Percentiles rank a stretch among this genome's conserved stretches.
Conservation (phyloP, 164 flowering plant genomes). For the Vitis vinifera region DNA sequence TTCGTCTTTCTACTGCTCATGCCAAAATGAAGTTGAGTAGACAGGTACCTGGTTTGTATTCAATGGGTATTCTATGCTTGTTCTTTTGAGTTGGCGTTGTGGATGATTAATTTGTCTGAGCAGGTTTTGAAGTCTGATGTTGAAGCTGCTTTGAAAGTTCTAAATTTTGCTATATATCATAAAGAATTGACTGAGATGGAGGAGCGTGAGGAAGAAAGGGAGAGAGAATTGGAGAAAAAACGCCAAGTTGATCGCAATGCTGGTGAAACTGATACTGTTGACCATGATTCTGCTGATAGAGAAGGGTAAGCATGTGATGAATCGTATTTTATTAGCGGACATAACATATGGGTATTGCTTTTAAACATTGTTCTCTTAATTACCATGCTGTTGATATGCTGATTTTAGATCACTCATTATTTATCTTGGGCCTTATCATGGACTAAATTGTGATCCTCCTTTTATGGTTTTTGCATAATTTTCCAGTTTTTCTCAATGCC, state of each 20-base stretch:
- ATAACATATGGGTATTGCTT: background rate
- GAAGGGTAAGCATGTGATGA: slow-evolving; percentile 39
- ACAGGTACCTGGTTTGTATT: slow-evolving; percentile 48
- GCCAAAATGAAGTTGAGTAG: slow-evolving; percentile 87
- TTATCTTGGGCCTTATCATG: background rate
- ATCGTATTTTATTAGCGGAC: background rate
- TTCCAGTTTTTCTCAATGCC: too few relatives aligned
- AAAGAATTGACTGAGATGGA: slow-evolving; percentile 95
- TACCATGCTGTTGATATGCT: background rate
- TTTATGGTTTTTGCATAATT: background rate
- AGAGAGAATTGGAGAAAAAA: slow-evolving; percentile 58
- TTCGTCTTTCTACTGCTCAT: slow-evolving; percentile 97
- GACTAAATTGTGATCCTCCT: background rate
- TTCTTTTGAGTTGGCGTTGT: background rate
- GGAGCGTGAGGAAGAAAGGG: slow-evolving; percentile 81
- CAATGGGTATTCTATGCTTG: background rate
- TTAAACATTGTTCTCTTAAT: background rate
- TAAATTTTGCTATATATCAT: slow-evolving; percentile 97
- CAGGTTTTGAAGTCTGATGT: slow-evolving; percentile 83
- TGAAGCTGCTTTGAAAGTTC: slow-evolving; percentile 91
- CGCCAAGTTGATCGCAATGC: slow-evolving; percentile 46
- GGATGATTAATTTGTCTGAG: slow-evolving; percentile 7
- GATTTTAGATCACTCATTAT: background rate
- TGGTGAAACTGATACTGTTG: slow-evolving; percentile 15
- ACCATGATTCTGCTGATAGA: slow-evolving; percentile 16